Evolutionary conservation across 306 rosid genomes (phyloP).

Genomic region (Quercus mongolica): DNA sequence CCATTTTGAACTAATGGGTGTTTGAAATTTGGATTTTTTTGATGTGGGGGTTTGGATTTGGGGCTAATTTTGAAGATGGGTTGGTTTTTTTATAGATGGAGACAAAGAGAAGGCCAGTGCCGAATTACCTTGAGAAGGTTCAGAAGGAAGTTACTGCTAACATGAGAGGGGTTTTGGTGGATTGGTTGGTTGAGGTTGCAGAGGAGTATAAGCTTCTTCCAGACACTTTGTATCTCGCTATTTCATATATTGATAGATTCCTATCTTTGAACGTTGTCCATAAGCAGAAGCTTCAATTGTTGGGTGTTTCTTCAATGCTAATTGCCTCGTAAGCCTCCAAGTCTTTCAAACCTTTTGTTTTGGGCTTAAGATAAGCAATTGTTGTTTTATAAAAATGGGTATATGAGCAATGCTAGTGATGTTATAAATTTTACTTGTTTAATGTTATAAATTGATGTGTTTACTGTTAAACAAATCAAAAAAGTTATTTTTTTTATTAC

Average conservation of each 20-base stretch:
- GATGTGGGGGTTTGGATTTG: background rate
- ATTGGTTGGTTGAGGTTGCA: constrained; percentile 93
- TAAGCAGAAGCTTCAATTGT: constrained; percentile 56
- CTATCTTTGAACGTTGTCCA: constrained; percentile 46
- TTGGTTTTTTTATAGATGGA: constrained; percentile 42
- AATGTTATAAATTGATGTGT: too few species aligned
- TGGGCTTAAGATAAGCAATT: background rate
- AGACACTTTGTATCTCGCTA: constrained; percentile 61
- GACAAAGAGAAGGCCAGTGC: constrained; percentile 56
- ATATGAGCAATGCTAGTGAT: too few species aligned
- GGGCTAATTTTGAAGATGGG: background rate
- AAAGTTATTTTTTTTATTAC: too few species aligned
- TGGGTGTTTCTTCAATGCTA: constrained; percentile 78
- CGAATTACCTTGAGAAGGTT: constrained; percentile 56
- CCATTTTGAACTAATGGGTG: background rate
- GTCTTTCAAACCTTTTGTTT: background rate
- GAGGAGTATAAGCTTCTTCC: constrained; percentile 81
- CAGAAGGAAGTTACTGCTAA: constrained; percentile 68
- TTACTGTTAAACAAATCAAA: too few species aligned
- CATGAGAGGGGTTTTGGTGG: constrained; percentile 79
- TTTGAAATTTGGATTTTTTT: background rate
- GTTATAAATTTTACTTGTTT: too few species aligned
- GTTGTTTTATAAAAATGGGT: background rate
- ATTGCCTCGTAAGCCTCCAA: constrained; percentile 71
- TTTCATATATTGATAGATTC: constrained; percentile 63